phyloP scores from a whole-genome alignment of 1,284 basidiomycete species.

The Cerrena zonata region DNA sequence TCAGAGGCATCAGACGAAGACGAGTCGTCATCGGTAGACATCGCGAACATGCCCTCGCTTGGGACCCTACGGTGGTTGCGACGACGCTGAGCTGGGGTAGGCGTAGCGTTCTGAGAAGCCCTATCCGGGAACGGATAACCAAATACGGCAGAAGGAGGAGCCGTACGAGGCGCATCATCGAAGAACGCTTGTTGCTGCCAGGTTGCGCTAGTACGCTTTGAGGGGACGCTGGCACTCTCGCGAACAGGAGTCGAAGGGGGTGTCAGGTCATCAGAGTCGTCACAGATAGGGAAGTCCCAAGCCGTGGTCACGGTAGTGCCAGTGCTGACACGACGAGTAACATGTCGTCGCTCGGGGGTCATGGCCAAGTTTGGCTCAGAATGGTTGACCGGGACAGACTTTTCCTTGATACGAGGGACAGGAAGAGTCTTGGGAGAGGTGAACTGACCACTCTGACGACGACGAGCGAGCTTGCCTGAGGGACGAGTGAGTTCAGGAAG shows the following conservation, averaged over 20 bases:
- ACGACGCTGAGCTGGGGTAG: conserved; percentile 31
- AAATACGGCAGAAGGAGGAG: conserved; percentile 37
- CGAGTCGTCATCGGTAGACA: conserved; percentile 64
- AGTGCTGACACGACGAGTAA: conserved; percentile 15
- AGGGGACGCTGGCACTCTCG: conserved; percentile 22
- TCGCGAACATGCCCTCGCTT: conserved; percentile 61
- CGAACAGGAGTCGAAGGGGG: conserved; percentile 31
- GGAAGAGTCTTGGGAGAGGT: conserved; percentile 39
- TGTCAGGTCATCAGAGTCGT: conserved; percentile 45
- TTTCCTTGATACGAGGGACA: conserved; percentile 34
- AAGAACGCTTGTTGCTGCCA: conserved; percentile 31
- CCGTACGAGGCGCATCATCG: conserved; percentile 44
- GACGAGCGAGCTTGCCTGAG: conserved; percentile 49
- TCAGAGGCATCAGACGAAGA: conserved; percentile 38
- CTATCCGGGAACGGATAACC: conserved; percentile 35
- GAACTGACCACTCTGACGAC: conserved; percentile 36
- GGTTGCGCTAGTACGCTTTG: conserved; percentile 19
- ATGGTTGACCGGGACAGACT: conserved; percentile 20
- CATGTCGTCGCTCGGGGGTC: conserved; percentile 15
- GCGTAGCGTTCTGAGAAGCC: conserved; percentile 29
- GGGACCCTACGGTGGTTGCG: conserved; percentile 52
- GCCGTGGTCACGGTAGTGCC: conserved; percentile 16
- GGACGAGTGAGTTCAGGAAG: conserved; percentile 41
- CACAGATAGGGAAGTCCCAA: conserved; percentile 57
- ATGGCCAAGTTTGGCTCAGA: conserved; percentile 11